phyloP scores from a whole-genome alignment of 805 yeast species.

The Saturnispora mendoncae region DNA sequence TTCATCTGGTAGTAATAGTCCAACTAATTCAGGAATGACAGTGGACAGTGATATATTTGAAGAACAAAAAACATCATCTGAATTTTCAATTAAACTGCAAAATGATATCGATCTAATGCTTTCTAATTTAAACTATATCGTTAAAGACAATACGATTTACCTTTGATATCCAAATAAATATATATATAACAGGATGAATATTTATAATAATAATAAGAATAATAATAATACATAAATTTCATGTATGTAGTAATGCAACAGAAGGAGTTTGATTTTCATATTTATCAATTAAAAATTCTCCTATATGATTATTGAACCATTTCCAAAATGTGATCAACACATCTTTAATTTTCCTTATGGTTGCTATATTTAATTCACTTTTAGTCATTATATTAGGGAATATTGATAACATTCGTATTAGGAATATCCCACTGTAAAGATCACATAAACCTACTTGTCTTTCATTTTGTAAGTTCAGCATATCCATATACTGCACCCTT shows the following conservation, averaged over 20 bases:
- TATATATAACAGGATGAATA: not conserved
- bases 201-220: not conserved
- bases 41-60: too few relatives aligned
- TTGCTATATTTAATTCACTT: slow-evolving; percentile 73
- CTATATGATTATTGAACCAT: slow-evolving; percentile 40
- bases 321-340: slow-evolving; percentile 47
- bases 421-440: slow-evolving; percentile 74
- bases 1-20: not conserved
- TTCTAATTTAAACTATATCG: slow-evolving; percentile 13
- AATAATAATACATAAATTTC: not conserved
- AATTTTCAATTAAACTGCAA: slow-evolving; percentile 8
- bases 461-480: slow-evolving; percentile 26
- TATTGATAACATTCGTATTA: slow-evolving; percentile 65
- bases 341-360: slow-evolving; percentile 45
- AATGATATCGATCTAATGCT: slow-evolving; percentile 13
- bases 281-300: slow-evolving; percentile 29
- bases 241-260: slow-evolving; percentile 14
- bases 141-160: slow-evolving; percentile 16
- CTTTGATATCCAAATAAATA: not conserved
- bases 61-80: too few relatives aligned
- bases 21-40: too few relatives aligned
- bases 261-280: slow-evolving; percentile 45
- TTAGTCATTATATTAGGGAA: slow-evolving; percentile 78
- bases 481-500: slow-evolving; percentile 57
- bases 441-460: slow-evolving; percentile 25